These are phyloP conservation scores for Parmelia sp. DNA, from an alignment of 495 filamentous ascomycete species.

Conservation along the genomic window DNA sequence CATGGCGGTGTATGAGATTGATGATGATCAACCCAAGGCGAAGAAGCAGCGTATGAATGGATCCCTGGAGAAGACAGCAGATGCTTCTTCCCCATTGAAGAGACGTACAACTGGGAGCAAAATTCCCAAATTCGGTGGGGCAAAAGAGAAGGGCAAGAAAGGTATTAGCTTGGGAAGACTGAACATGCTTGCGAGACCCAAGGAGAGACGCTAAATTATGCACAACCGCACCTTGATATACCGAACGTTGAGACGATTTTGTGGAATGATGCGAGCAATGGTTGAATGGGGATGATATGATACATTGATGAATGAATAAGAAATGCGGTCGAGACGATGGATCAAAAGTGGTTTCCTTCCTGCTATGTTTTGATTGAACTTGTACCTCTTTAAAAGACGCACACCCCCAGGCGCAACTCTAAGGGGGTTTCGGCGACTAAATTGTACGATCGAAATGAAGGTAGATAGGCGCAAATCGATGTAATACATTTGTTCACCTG, in stretches of 20 bases:
- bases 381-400: not conserved
- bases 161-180: slow-evolving; percentile 43
- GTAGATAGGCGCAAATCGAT: not conserved
- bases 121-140: slow-evolving; percentile 34
- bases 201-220: slow-evolving; percentile 29
- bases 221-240: not conserved
- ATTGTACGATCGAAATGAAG: not conserved
- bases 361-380: not conserved
- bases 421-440: not conserved
- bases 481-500: not conserved
- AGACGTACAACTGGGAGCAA: slow-evolving; percentile 31
- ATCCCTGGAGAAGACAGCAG: slow-evolving; percentile 32
- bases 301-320: not conserved
- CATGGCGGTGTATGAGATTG: slow-evolving; percentile 32
- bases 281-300: not conserved
- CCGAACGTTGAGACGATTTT: not conserved
- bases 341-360: not conserved
- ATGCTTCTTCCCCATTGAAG: slow-evolving; percentile 29
- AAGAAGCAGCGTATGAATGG: slow-evolving; percentile 34
- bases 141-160: slow-evolving; percentile 31
- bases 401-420: not conserved
- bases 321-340: not conserved
- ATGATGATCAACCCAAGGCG: slow-evolving; percentile 37
- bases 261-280: not conserved
- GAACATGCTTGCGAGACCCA: slow-evolving; percentile 48